Evolutionary conservation across 78 protist genomes (phyloP), one percentile per base, ranked within the genome.

Genomic region (Planoprotostelium fungivorum): DNA sequence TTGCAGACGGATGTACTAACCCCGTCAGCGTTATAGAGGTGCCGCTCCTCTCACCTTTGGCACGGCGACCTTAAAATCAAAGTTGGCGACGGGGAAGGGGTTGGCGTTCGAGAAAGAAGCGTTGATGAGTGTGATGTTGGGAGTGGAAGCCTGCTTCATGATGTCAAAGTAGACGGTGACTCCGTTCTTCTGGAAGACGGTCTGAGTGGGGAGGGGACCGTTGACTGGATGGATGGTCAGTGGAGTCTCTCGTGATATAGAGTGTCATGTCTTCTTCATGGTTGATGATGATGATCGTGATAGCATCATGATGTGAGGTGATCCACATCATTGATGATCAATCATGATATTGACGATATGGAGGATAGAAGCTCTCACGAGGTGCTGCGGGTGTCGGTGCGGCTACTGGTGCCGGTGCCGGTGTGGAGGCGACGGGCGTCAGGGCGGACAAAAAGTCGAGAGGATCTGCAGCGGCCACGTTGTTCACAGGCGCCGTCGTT

Each of bases 11-110:
- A 93, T 38, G 83, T 90, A 93, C 85, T 51, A 16, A 51, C n/a
- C 36, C 25, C 51, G 87, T 10, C 35, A 87, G 28, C 23, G 35
- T 36, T 16, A 29, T 37, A 29, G 35, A 29, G 23, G 16, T 87
- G 5, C 37, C 87, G 16, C 63, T 16, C 87, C 5, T 85, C 16
- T 85, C 16, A 84, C 88, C 90, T 93, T 89, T 34, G 97, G 97
- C 1, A 96, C 97, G 84, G 97, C 97, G 29, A 96, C 97, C 89
- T 96, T 88, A 34, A 96, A 38, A 9, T 88, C 83, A 38, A 92
- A 92, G 83, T 89, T 89, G 0, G 95, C 85, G 29, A 96, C 63
- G 31, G 96, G 91, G 37, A 84, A n/a, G 16, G 93, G 51, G 37
- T 35, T 34, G 38, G 92, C 36, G 86, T 94, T 94, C 38, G 93